A percentile compares a stretch with the other conserved stretches of the same genome.
phyloP scores from a whole-genome alignment of 768 basidiomycete genomes.

The Cytidiella melzeri region DNA sequence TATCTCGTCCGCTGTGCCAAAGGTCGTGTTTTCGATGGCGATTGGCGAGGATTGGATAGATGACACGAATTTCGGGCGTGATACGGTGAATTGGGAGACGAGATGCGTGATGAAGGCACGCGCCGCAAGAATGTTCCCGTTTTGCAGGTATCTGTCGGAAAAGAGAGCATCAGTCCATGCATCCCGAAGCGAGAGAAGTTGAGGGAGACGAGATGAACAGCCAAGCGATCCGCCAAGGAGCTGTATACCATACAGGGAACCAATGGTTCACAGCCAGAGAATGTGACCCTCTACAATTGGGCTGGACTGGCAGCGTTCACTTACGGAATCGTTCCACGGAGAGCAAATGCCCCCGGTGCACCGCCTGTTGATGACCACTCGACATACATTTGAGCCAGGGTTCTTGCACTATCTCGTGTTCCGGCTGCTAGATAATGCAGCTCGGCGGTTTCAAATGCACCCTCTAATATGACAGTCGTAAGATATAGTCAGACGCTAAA shows the following conservation, averaged over 20 bases:
- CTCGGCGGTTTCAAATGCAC: constrained; percentile 69
- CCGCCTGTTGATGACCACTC: constrained; percentile 64
- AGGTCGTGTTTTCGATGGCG: constrained; percentile 38
- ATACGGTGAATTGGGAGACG: constrained; percentile 52
- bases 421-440: constrained; percentile 79
- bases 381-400: constrained; percentile 81
- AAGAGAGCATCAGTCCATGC: constrained; percentile 1
- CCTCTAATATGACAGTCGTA: constrained; percentile 43
- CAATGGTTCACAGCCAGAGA: neutral
- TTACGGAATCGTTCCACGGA: constrained; percentile 83
- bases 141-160: constrained; percentile 60
- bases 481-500: neutral
- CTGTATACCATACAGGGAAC: no score
- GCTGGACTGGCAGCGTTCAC: constrained; percentile 25
- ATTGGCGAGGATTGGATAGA: constrained; percentile 39
- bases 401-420: constrained; percentile 81
- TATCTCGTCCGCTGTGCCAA: constrained; percentile 48
- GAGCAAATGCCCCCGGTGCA: constrained; percentile 67
- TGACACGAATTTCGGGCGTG: constrained; percentile 36
- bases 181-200: neutral
- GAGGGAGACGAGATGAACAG: neutral
- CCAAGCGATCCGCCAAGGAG: no score
- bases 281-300: neutral
- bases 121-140: constrained; percentile 89
- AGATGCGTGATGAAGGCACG: constrained; percentile 88